A percentile compares a stretch with the other conserved stretches of the same genome.
phyloP scores from a whole-genome alignment of 441 rosid genomes.

The Adansonia grandidieri region DNA sequence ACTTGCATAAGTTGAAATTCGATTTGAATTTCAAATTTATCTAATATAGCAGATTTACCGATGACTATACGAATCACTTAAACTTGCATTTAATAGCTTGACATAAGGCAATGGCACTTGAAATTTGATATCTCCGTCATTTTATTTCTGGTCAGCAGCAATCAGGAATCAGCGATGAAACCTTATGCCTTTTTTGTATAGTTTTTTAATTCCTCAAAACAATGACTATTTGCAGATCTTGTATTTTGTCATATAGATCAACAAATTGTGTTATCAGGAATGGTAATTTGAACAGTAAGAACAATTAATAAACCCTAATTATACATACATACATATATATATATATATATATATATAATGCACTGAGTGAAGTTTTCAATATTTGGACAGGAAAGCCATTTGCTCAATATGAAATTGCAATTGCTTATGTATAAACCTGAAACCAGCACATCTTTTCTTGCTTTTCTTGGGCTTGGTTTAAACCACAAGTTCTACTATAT shows the following conservation, averaged over 20 bases:
- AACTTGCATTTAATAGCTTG: too few species aligned
- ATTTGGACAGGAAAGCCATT: background rate
- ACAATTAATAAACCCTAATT: background rate
- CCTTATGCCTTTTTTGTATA: too few species aligned
- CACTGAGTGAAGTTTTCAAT: too few species aligned
- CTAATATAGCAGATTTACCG: background rate
- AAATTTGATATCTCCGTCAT: background rate
- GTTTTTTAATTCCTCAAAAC: too few species aligned
- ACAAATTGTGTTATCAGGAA: background rate
- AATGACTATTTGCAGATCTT: background rate
- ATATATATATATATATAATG: too few species aligned
- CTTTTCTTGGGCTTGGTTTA: too few species aligned
- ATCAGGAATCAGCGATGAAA: background rate
- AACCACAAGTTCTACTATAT: too few species aligned
- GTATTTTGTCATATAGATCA: background rate
- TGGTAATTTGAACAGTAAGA: background rate
- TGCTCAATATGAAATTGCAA: background rate
- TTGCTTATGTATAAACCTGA: background rate
- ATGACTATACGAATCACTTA: background rate
- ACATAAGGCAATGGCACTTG: background rate
- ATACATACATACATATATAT: too few species aligned
- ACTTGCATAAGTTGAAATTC: background rate
- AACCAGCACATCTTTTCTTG: background rate
- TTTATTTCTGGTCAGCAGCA: background rate
- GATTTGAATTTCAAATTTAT: background rate